A percentile compares a stretch with the other conserved stretches of the same genome.
phyloP scores from a whole-genome alignment of 2,329 filamentous ascomycete genomes.

The Hypomyces rosellus region DNA sequence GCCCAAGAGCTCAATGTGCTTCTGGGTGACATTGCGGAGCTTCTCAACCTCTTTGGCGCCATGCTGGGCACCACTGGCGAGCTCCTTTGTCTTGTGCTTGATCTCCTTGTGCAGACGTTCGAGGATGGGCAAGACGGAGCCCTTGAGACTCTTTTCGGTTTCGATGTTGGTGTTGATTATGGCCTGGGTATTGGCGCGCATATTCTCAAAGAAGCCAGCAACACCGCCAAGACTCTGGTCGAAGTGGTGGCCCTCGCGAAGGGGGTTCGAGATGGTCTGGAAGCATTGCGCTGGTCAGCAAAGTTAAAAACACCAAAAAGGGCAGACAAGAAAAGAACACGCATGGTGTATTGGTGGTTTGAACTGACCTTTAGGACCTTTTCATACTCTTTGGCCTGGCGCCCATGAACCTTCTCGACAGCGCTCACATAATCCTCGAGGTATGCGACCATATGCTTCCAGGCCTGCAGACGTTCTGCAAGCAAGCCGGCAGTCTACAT shows the following conservation, averaged over 20 bases:
- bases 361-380: constrained; percentile 70
- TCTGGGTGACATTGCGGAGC: constrained; percentile 77
- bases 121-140: constrained; percentile 77
- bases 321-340: too few species aligned
- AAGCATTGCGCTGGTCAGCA: constrained; percentile 5
- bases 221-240: constrained; percentile 83
- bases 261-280: constrained; percentile 74
- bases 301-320: neutral
- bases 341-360: neutral
- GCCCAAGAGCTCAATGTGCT: constrained; percentile 90
- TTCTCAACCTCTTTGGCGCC: constrained; percentile 88
- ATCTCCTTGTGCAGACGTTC: constrained; percentile 91
- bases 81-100: constrained; percentile 92
- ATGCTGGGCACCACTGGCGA: constrained; percentile 74
- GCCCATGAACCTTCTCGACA: constrained; percentile 79
- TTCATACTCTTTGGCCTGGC: constrained; percentile 90
- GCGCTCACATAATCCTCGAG: constrained; percentile 83
- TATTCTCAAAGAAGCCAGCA: constrained; percentile 86
- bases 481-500: constrained; percentile 69
- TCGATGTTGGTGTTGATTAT: constrained; percentile 85
- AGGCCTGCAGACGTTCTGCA: constrained; percentile 81
- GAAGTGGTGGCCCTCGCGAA: constrained; percentile 89
- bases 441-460: constrained; percentile 90
- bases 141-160: constrained; percentile 85
- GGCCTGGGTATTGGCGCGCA: constrained; percentile 86